These are phyloP conservation scores for Quillaja saponaria DNA, from an alignment of 306 rosid genomes.

Conservation along the genomic window DNA sequence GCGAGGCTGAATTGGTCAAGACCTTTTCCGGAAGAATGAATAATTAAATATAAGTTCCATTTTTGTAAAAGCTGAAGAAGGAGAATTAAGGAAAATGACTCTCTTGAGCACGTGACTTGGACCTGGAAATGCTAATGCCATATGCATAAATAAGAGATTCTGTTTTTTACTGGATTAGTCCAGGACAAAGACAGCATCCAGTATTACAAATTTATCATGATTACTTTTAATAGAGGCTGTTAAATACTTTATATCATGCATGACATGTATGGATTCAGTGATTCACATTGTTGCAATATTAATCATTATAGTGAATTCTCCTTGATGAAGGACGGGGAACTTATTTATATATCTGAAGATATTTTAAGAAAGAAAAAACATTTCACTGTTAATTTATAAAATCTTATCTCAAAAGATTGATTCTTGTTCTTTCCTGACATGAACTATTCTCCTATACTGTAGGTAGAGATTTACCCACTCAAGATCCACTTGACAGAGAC, in stretches of 20 bases:
- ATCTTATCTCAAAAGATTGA: conserved; percentile 11
- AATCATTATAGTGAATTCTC: background rate
- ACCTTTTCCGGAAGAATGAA: too few relatives aligned
- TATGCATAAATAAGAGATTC: background rate
- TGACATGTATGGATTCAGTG: background rate
- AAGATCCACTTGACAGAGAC: conserved; percentile 97
- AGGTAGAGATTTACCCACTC: conserved; percentile 94
- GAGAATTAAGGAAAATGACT: background rate
- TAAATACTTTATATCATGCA: background rate
- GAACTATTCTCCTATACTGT: conserved; percentile 30
- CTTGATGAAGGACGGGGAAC: background rate
- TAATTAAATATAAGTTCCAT: too few relatives aligned
- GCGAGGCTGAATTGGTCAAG: too few relatives aligned
- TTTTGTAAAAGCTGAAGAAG: background rate
- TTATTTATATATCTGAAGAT: too few relatives aligned
- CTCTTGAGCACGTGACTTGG: background rate
- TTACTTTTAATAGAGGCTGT: background rate
- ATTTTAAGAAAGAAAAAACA: background rate
- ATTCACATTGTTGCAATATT: background rate
- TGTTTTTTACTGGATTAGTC: background rate
- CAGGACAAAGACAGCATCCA: too few relatives aligned
- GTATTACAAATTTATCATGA: too few relatives aligned
- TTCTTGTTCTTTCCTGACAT: conserved; percentile 33
- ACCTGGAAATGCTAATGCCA: background rate
- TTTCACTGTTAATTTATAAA: background rate